A percentile compares a stretch with the other conserved stretches of the same genome.
These are phyloP conservation scores for Cercospora janseana DNA, from an alignment of 2,329 filamentous ascomycete species.

Conservation along the genomic window DNA sequence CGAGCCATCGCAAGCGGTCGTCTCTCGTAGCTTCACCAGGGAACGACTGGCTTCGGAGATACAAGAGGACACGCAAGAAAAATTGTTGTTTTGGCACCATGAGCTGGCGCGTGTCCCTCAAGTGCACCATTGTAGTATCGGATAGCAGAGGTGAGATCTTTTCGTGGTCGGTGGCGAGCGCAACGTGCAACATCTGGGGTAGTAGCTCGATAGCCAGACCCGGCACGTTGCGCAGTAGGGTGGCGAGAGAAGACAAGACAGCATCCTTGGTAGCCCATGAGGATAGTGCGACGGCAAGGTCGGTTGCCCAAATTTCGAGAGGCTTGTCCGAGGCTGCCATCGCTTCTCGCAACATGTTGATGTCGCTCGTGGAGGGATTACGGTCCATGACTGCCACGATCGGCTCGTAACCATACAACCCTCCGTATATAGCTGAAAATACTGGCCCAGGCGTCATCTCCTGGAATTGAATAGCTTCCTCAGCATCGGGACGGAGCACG, in stretches of 20 bases:
- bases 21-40: constrained; percentile 75
- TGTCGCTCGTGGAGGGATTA: background rate
- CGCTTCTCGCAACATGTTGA: constrained; percentile 21
- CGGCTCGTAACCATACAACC: constrained; percentile 32
- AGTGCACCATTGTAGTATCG: constrained; percentile 60
- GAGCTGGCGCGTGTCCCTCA: constrained; percentile 50
- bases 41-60: constrained; percentile 76
- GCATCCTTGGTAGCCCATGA: constrained; percentile 61
- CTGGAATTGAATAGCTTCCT: constrained; percentile 32
- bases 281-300: constrained; percentile 39
- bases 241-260: constrained; percentile 66
- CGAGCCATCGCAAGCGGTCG: constrained; percentile 80
- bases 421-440: constrained; percentile 27
- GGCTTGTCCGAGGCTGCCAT: constrained; percentile 16
- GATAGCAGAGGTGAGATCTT: constrained; percentile 55
- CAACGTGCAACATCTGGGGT: constrained; percentile 73
- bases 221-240: constrained; percentile 63
- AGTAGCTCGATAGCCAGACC: constrained; percentile 72
- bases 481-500: constrained; percentile 2
- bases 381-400: constrained; percentile 12
- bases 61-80: constrained; percentile 76
- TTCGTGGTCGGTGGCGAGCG: constrained; percentile 67
- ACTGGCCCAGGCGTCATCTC: constrained; percentile 31
- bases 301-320: constrained; percentile 30
- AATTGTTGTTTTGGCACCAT: constrained; percentile 66